Evolutionary conservation across 768 basidiomycete species (phyloP).

Genomic region (Pisolithus orientalis): DNA sequence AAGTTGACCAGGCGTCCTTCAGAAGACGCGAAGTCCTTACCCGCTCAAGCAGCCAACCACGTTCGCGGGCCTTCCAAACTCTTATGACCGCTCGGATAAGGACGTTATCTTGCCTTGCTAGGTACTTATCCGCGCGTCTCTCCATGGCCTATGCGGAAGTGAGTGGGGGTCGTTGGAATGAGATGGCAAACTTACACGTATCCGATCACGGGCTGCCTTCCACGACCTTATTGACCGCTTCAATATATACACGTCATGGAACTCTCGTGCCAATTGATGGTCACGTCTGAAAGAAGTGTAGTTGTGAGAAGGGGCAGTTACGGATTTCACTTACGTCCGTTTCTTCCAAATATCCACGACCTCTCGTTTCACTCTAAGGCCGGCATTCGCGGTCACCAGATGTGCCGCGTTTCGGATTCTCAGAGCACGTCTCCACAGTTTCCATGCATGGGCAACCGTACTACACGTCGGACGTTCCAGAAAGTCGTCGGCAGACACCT

Average conservation of each 20-base stretch:
- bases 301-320: background rate
- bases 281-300: slow-evolving; percentile 34
- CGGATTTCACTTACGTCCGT: slow-evolving; percentile 39
- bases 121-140: slow-evolving; percentile 49
- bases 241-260: slow-evolving; percentile 36
- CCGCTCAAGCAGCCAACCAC: slow-evolving; percentile 50
- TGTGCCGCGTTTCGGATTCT: slow-evolving; percentile 42
- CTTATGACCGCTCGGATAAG: slow-evolving; percentile 52
- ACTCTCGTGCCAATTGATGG: slow-evolving; percentile 36
- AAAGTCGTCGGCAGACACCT: slow-evolving; percentile 46
- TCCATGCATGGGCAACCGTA: slow-evolving; percentile 41
- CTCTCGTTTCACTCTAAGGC: slow-evolving; percentile 42
- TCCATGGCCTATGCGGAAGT: slow-evolving; percentile 44
- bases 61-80: slow-evolving; percentile 66
- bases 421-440: slow-evolving; percentile 47
- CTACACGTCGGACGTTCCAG: slow-evolving; percentile 32
- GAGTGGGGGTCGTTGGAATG: slow-evolving; percentile 1
- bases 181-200: slow-evolving; percentile 37
- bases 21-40: slow-evolving; percentile 42
- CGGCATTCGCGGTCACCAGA: slow-evolving; percentile 37
- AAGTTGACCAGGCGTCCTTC: slow-evolving; percentile 41
- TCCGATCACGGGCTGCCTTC: slow-evolving; percentile 45
- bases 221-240: slow-evolving; percentile 47
- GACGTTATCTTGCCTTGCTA: slow-evolving; percentile 50
- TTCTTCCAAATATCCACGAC: slow-evolving; percentile 53